Conservation (phyloP, 2,329 filamentous ascomycete genomes). For the Coleophoma eucalyptorum region DNA sequence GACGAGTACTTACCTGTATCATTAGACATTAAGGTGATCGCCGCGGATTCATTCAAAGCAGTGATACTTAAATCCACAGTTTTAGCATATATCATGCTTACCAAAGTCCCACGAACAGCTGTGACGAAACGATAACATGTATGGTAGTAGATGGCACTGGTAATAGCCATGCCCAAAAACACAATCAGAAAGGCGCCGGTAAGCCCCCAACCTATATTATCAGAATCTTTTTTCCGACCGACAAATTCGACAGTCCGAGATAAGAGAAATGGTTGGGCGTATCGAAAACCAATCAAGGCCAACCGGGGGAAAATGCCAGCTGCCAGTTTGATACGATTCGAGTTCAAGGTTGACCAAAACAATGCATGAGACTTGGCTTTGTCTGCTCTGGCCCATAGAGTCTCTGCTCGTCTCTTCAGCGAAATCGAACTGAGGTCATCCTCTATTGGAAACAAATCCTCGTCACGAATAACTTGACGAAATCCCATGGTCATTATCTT, state of each 20-base stretch:
- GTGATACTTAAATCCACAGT: constrained; percentile 21
- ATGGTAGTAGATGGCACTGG: constrained; percentile 7
- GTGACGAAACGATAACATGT: constrained; percentile 13
- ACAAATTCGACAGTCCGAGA: constrained; percentile 8
- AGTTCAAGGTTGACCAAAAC: constrained; percentile 16
- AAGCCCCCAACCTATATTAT: constrained; percentile 14
- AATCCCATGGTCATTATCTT: constrained; percentile 33
- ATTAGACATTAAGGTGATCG: constrained; percentile 27
- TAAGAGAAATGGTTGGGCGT: constrained; percentile 15
- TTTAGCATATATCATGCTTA: constrained; percentile 22
- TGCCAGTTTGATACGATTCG: constrained; percentile 11
- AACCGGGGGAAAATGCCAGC: constrained; percentile 10
- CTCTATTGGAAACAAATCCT: constrained; percentile 32
- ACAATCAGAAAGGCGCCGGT: constrained; percentile 15
- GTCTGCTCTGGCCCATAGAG: constrained; percentile 9
- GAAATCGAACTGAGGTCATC: constrained; percentile 16
- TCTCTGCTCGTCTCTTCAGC: constrained; percentile 8
- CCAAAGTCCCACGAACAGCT: constrained; percentile 19
- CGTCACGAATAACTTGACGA: constrained; percentile 27
- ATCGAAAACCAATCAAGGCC: constrained; percentile 10
- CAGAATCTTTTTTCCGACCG: constrained; percentile 2
- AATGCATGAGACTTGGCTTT: constrained; percentile 7
- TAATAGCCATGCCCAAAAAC: constrained; percentile 14
- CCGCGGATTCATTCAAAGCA: constrained; percentile 19
- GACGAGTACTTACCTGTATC: constrained; percentile 15